phyloP scores from a whole-genome alignment of 768 basidiomycete genomes.

The Russula griseocarnosa region DNA sequence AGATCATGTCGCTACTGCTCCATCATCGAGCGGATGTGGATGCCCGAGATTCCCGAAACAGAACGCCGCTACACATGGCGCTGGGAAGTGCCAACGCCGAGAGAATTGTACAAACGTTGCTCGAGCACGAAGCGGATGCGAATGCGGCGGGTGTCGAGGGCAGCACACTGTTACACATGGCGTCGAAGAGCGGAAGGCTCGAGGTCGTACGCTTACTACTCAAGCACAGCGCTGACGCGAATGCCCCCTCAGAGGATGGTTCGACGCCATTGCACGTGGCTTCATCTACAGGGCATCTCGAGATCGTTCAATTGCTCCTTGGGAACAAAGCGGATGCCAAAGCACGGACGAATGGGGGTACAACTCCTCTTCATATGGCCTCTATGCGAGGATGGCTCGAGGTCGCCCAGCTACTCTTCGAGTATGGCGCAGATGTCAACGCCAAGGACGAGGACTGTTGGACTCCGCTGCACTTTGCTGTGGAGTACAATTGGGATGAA shows the following conservation, averaged over 20 bases:
- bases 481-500: neutral
- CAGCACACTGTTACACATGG: conserved; percentile 5
- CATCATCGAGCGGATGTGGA: neutral
- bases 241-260: neutral
- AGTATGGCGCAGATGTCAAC: neutral
- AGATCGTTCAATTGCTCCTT: neutral
- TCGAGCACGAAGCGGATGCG: conserved; percentile 2
- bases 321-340: neutral
- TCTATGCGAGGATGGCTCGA: neutral
- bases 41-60: neutral
- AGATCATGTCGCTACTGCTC: conserved; percentile 1
- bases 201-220: neutral
- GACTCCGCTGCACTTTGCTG: conserved; percentile 3
- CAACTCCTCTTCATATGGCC: neutral
- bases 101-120: neutral
- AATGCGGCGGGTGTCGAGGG: neutral
- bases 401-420: neutral
- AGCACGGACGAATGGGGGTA: neutral
- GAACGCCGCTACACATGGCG: conserved; percentile 8
- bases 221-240: neutral
- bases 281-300: neutral
- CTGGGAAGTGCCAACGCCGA: neutral
- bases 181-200: neutral
- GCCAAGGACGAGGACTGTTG: neutral
- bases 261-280: neutral